Base-by-base conservation (phyloP, 2,329 filamentous ascomycete genomes). In the Dryadomyces quercus-mongolicae region DNA sequence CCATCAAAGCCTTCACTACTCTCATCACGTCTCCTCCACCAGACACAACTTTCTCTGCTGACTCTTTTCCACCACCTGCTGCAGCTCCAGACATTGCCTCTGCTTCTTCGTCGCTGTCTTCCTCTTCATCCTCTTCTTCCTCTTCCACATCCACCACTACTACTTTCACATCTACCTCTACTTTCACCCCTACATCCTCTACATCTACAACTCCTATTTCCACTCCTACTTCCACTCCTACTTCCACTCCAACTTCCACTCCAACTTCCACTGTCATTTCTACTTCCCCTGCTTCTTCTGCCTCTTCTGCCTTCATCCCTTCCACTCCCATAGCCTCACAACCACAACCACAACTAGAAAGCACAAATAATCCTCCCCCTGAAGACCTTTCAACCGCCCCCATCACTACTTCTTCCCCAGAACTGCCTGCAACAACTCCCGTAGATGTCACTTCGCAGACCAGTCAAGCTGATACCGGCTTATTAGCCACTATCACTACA, bases 391-490 rank as follows among this genome's bases (percentile, higher is more conserved):
- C 36, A 8, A 40, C 36, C 15, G 3, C 36, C 15, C 15, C 49
- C 16, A 36, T 18, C 40, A 42, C 38, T 16, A 20, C 13, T 44
- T 43, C 49, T 20, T 20, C 52, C 22, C 34, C 49, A 7, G 22
- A 45, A 2, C 16, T 22, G 15, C 12, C 45, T 43, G 3, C 42
- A 18, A 38, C 48, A 15, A 31, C 25, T 8, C 25, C 25, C 25
- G 25, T 31, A 31, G 25, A 31, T 31, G 25, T 31, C 25, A 31
- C 25, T 31, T 31, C 25, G 52, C 61, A 64, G 62, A 63, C 59
- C 63, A 69, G 63, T 65, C 60, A 63, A 64, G 64, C 68, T 69
- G 66, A 70, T 68, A 63, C 56, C 60, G 65, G 59, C 60, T 54
- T 64, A 59, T 59, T 62, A 65, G 64, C 62, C 54, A 56, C 60